phyloP scores from a whole-genome alignment of 1,139 yeast genomes.

The Debaryomyces sp. region DNA sequence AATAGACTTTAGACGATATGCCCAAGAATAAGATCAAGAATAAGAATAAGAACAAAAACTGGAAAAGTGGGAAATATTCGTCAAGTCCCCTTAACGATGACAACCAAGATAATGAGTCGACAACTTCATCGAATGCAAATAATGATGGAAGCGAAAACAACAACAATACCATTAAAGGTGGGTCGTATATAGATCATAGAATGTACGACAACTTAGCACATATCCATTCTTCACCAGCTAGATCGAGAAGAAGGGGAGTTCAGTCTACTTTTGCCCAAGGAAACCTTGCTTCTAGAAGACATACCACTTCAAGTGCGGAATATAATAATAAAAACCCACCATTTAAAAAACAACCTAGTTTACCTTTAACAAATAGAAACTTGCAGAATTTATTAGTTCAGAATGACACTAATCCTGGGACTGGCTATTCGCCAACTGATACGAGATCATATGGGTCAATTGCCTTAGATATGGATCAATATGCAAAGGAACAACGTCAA shows the following conservation, averaged over 20 bases:
- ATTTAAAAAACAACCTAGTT: constrained; percentile 11
- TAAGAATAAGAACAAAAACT: not conserved
- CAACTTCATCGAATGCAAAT: constrained; percentile 9
- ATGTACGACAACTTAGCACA: constrained; percentile 31
- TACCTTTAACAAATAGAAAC: constrained; percentile 44
- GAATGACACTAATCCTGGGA: constrained; percentile 10
- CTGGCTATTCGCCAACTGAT: constrained; percentile 14
- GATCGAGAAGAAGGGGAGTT: constrained; percentile 29
- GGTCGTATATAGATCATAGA: constrained; percentile 40
- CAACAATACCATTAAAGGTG: constrained; percentile 11
- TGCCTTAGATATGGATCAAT: constrained; percentile 44
- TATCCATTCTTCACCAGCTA: constrained; percentile 36
- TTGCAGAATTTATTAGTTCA: constrained; percentile 28
- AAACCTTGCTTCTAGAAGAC: constrained; percentile 4
- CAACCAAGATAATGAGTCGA: constrained; percentile 6
- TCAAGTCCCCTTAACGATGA: not conserved
- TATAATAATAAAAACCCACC: constrained; percentile 8
- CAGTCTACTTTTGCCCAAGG: not conserved
- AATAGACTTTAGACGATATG: not conserved
- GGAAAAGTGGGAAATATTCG: constrained; percentile 1
- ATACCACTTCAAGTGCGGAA: constrained; percentile 7
- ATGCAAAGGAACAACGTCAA: constrained; percentile 38
- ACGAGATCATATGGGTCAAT: constrained; percentile 25
- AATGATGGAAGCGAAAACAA: not conserved
- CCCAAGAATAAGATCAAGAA: constrained; percentile 4